Evolutionary conservation across 2,329 filamentous ascomycete species (phyloP), one percentile per base, ranked within the genome.

Genomic region (Talaromyces sp.): DNA sequence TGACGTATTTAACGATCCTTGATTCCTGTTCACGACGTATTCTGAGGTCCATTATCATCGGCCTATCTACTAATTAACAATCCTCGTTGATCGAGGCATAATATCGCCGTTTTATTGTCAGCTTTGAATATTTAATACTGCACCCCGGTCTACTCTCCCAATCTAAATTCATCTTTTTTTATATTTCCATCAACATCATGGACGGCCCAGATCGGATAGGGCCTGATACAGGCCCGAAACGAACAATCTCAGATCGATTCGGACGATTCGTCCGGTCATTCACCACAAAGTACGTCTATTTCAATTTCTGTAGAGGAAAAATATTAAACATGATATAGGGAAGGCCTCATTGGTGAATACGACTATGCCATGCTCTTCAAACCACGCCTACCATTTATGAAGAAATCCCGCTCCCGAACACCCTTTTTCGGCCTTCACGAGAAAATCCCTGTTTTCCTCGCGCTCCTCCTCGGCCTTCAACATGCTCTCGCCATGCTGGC

Each of bases 351-450:
- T 64, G 93, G 93, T 68, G 84, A 88, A 71, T 97, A 97, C 77
- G 90, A 97, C 83, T 97, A 97, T 84, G 90, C 77, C 41, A 95
- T 93, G 73, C 87, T 97, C 47, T 96, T 97, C 82, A 87, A 82
- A 24, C 91, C 85, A 1, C 93, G 91, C 70, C 78, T 97, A 24
- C 93, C 93, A 0, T 97, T 97, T 77, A 88, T 95, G 83, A 88
- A 85, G 73, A 87, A 85, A 75, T 72, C 79, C 9, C 80, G 80
- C 16, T 79, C 81, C 65, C 81, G 83, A n/a, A 84, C 87, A 2
- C 89, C 89, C 0, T 91, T 91, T 77, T 91, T 90, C 70, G 88
- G 87, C 7, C 83, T 91, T 3, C 80, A 91, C 67, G 88, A 90
- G 70, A 79, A 81, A n/a, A 88, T 91, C 75, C 88, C 89, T 0